These are phyloP conservation scores for Colletotrichum sublineola DNA, from an alignment of 2,329 filamentous ascomycete genomes.

Conservation along the genomic window DNA sequence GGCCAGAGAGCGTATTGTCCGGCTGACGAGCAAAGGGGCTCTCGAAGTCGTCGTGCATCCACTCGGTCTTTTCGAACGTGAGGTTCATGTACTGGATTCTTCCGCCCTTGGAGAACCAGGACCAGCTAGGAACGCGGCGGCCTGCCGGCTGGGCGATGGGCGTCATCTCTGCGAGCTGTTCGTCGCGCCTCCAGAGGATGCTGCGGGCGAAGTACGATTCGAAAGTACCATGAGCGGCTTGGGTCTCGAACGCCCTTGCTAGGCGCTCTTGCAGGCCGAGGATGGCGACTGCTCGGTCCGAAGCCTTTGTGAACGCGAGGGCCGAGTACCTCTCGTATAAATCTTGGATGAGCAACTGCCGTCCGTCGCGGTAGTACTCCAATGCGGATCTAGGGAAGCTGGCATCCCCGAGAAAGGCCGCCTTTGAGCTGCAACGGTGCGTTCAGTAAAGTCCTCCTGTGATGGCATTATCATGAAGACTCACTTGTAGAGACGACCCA, in stretches of 20 bases:
- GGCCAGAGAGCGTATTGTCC: background rate
- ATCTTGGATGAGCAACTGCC: conserved; percentile 26
- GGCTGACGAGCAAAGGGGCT: conserved; percentile 8
- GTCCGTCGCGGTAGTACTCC: conserved; percentile 20
- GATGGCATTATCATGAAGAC: conserved; percentile 8
- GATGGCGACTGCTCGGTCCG: conserved; percentile 30
- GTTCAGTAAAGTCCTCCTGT: conserved; percentile 1
- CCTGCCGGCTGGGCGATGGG: background rate
- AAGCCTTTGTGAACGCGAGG: conserved; percentile 25
- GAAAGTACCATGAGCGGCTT: conserved; percentile 21
- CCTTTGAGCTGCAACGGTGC: conserved; percentile 5
- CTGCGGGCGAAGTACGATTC: conserved; percentile 10
- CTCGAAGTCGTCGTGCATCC: conserved; percentile 14
- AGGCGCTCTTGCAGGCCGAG: conserved; percentile 26
- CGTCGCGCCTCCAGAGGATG: conserved; percentile 25
- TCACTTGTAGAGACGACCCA: conserved; percentile 52
- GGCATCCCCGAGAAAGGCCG: conserved; percentile 32
- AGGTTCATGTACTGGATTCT: conserved; percentile 28
- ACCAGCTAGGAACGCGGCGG: conserved; percentile 23
- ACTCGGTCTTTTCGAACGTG: conserved; percentile 7
- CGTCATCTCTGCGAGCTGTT: conserved; percentile 11
- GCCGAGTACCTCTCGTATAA: conserved; percentile 29
- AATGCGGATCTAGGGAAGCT: conserved; percentile 27
- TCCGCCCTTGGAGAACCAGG: conserved; percentile 30
- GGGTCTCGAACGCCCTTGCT: conserved; percentile 15